These are phyloP conservation scores for Westerdykella sp. DNA, from an alignment of 2,329 filamentous ascomycete species.

Conservation along the genomic window DNA sequence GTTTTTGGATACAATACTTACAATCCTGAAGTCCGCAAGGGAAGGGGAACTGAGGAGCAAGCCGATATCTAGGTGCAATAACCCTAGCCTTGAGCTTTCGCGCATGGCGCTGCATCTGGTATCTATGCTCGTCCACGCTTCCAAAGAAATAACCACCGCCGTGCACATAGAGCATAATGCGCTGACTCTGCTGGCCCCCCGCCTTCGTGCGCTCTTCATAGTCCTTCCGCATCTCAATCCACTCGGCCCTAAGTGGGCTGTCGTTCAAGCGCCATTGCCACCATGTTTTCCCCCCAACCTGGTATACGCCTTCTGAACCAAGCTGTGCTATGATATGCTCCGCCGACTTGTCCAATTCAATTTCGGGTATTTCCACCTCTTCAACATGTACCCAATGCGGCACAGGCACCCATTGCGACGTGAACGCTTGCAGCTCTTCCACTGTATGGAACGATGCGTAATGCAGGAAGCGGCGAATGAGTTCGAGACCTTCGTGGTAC, in stretches of 20 bases:
- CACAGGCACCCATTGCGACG: constrained; percentile 81
- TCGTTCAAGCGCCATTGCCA: constrained; percentile 61
- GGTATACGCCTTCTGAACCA: constrained; percentile 66
- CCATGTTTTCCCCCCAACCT: constrained; percentile 76
- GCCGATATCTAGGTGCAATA: constrained; percentile 75
- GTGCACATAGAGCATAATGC: constrained; percentile 90
- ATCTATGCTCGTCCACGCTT: constrained; percentile 93
- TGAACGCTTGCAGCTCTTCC: constrained; percentile 89
- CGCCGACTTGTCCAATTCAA: constrained; percentile 60
- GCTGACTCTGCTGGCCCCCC: constrained; percentile 52
- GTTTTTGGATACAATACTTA: constrained; percentile 4
- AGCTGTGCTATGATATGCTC: constrained; percentile 64
- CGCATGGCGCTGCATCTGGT: constrained; percentile 94
- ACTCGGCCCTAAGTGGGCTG: constrained; percentile 69
- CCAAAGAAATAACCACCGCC: constrained; percentile 95
- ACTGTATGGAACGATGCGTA: constrained; percentile 86
- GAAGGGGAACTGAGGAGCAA: constrained; percentile 92
- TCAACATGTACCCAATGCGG: constrained; percentile 83
- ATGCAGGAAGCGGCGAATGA: constrained; percentile 78
- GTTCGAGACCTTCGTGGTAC: constrained; percentile 84
- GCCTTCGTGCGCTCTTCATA: constrained; percentile 63
- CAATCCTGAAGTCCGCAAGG: constrained; percentile 90
- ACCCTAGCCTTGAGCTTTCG: constrained; percentile 87
- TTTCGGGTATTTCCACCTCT: constrained; percentile 57
- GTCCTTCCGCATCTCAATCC: constrained; percentile 92